Percentiles rank a stretch among this genome's conserved stretches.
Evolutionary conservation across 2,329 filamentous ascomycete species (phyloP).

Genomic region (Biscogniauxia sp.): DNA sequence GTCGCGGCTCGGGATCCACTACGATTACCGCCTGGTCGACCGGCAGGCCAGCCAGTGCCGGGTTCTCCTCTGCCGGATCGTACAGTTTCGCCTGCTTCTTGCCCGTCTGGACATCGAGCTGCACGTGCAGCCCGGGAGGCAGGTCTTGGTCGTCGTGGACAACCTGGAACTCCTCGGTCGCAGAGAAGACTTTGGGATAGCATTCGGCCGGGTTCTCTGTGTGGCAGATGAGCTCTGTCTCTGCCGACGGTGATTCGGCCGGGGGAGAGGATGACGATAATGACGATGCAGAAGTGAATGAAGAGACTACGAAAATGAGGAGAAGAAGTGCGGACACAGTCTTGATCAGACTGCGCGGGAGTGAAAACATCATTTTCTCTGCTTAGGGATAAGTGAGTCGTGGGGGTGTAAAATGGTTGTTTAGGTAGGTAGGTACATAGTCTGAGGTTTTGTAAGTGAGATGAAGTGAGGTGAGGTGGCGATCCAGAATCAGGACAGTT

Average conservation of each 20-base stretch:
- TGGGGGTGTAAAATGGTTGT: too few species aligned
- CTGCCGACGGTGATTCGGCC: constrained; percentile 34
- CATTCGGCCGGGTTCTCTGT: constrained; percentile 59
- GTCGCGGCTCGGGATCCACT: constrained; percentile 47
- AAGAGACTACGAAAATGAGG: constrained; percentile 17
- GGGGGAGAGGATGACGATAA: constrained; percentile 23
- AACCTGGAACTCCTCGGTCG: constrained; percentile 63
- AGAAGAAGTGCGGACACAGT: constrained; percentile 18
- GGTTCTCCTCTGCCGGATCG: constrained; percentile 50
- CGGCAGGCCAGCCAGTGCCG: constrained; percentile 48
- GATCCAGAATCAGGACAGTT: constrained; percentile 31
- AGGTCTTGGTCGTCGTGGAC: constrained; percentile 65
- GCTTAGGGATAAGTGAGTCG: not conserved
- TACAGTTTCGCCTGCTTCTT: constrained; percentile 65
- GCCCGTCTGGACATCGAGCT: constrained; percentile 63
- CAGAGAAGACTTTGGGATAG: constrained; percentile 62
- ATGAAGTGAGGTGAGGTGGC: constrained; percentile 21
- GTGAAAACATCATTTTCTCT: constrained; percentile 19
- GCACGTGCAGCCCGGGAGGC: constrained; percentile 63
- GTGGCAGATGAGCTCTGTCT: constrained; percentile 63
- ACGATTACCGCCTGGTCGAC: constrained; percentile 53
- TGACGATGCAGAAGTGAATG: constrained; percentile 30
- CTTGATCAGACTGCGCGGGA: constrained; percentile 12
- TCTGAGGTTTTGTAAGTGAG: constrained; percentile 15
- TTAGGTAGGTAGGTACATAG: not conserved